Percentiles rank a stretch among this genome's conserved stretches.
Evolutionary conservation across 345 rosid genomes (phyloP).

Genomic region (Populus tremula): DNA sequence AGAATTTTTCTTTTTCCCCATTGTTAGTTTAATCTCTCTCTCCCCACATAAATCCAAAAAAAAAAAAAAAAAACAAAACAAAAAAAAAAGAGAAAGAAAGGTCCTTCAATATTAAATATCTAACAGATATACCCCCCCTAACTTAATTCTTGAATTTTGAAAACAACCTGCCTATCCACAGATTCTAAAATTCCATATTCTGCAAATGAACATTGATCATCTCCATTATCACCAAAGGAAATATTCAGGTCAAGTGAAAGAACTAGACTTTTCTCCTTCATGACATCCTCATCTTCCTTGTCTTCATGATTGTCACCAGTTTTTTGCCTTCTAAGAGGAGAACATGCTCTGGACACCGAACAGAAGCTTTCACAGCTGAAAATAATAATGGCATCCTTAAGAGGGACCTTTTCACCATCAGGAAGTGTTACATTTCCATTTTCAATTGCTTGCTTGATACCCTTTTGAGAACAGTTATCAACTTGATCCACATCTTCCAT

Average conservation of each 20-base stretch:
- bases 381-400: constrained; percentile 62
- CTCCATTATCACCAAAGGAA: constrained; percentile 34
- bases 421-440: constrained; percentile 37
- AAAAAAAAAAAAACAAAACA: neutral
- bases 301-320: constrained; percentile 14
- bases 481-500: constrained; percentile 51
- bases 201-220: constrained; percentile 17
- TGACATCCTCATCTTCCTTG: constrained; percentile 6
- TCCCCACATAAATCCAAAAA: constrained; percentile 19
- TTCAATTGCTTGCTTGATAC: constrained; percentile 43
- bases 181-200: constrained; percentile 33
- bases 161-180: constrained; percentile 46
- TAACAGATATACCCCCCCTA: neutral
- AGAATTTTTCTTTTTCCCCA: constrained; percentile 7
- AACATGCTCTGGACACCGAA: constrained; percentile 29
- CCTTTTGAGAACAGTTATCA: constrained; percentile 28
- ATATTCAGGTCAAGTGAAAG: constrained; percentile 56
- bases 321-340: constrained; percentile 29
- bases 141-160: constrained; percentile 36
- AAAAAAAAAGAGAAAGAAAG: too few species aligned
- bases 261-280: constrained; percentile 10
- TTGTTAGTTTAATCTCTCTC: constrained; percentile 30
- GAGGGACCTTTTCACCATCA: constrained; percentile 45
- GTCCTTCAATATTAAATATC: constrained; percentile 1
- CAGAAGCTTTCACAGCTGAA: constrained; percentile 41